phyloP scores from a whole-genome alignment of 768 basidiomycete genomes.

The Boletus coccyginus region DNA sequence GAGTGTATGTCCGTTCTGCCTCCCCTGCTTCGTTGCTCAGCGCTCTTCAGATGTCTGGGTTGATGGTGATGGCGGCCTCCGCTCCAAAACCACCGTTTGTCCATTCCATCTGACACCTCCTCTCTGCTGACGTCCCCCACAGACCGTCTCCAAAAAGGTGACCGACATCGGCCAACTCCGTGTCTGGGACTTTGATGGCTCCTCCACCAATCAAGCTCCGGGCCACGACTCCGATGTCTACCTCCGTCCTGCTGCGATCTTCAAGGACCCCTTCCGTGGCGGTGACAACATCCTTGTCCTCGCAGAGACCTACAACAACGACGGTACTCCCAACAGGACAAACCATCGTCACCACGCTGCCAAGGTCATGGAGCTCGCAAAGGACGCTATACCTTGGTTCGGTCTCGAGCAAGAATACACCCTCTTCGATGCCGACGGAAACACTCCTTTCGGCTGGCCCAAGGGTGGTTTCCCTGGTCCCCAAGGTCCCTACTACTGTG shows the following conservation, averaged over 20 bases:
- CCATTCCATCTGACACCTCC: background rate
- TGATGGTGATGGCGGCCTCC: conserved; percentile 90
- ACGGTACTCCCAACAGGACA: conserved; percentile 95
- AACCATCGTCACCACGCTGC: conserved; percentile 93
- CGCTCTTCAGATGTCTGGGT: conserved; percentile 85
- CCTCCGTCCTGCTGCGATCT: conserved; percentile 94
- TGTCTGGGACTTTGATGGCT: conserved; percentile 99
- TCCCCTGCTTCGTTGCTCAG: conserved; percentile 1
- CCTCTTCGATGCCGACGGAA: conserved; percentile 88
- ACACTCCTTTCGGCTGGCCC: conserved; percentile 88
- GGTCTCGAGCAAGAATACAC: conserved; percentile 99
- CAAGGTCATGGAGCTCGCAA: conserved; percentile 94
- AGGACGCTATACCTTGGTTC: conserved; percentile 86
- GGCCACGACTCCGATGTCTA: conserved; percentile 96
- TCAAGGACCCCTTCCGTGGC: conserved; percentile 99
- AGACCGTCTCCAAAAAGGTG: conserved; percentile 88
- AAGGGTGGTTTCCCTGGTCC: conserved; percentile 99
- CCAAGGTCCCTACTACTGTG: conserved; percentile 99
- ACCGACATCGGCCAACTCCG: conserved; percentile 89
- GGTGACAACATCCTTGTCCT: conserved; percentile 98
- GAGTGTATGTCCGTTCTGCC: conserved; percentile 60
- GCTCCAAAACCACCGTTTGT: conserved; percentile 92
- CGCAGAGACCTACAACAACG: conserved; percentile 97
- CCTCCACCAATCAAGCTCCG: conserved; percentile 95
- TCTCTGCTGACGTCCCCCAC: conserved; percentile 4